Evolutionary conservation across 2,329 filamentous ascomycete species (phyloP).

Genomic region (Aspergillus puulaauensis): DNA sequence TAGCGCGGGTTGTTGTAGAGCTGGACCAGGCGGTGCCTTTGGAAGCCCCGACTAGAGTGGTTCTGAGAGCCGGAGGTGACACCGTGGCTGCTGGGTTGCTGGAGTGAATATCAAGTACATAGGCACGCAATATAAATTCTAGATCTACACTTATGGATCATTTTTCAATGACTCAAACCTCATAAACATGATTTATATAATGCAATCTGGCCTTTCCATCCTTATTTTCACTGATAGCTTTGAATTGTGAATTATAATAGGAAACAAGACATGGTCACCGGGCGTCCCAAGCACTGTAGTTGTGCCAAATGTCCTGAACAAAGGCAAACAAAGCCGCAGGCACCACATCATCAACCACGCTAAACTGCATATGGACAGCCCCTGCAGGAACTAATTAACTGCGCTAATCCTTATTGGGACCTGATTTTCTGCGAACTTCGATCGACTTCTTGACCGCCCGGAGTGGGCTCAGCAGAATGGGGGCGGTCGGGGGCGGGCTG

Average conservation of each 20-base stretch:
- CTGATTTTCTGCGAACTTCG: slow-evolving; percentile 33
- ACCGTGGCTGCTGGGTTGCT: slow-evolving; percentile 86
- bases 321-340: background rate
- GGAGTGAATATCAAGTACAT: slow-evolving; percentile 47
- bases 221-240: background rate
- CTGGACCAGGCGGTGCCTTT: slow-evolving; percentile 73
- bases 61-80: slow-evolving; percentile 75
- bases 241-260: background rate
- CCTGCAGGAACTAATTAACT: slow-evolving; percentile 4
- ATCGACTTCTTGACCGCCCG: slow-evolving; percentile 16
- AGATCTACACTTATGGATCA: background rate
- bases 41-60: slow-evolving; percentile 75
- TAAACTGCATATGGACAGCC: background rate
- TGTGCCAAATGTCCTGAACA: slow-evolving; percentile 5
- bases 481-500: slow-evolving; percentile 27
- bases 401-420: background rate
- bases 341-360: background rate
- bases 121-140: background rate
- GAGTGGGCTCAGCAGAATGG: slow-evolving; percentile 16
- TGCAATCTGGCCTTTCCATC: background rate
- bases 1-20: slow-evolving; percentile 76
- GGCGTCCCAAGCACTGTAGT: background rate
- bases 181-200: background rate
- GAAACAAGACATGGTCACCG: background rate
- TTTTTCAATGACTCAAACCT: background rate